Conservation (phyloP, 2,329 filamentous ascomycete genomes). For the Ciborinia camelliae region DNA sequence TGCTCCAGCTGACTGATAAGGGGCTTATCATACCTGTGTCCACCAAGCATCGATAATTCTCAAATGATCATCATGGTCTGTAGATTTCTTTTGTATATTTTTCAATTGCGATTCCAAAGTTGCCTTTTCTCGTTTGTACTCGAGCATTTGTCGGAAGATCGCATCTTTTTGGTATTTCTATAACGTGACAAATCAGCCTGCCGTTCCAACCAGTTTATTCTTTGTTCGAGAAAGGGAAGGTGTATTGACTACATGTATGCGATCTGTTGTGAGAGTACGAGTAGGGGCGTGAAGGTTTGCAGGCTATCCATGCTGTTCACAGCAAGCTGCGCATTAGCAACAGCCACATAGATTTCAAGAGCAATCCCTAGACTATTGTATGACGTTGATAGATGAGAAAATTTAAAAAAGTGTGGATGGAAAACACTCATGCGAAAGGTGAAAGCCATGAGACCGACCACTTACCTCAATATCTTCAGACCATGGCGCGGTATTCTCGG, state of each 20-base stretch:
- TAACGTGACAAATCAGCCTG: conserved; percentile 36
- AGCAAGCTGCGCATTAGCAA: conserved; percentile 47
- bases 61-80: conserved; percentile 88
- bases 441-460: conserved; percentile 32
- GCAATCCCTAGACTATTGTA: conserved; percentile 22
- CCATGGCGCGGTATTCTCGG: conserved; percentile 59
- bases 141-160: conserved; percentile 94
- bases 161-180: conserved; percentile 94
- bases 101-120: conserved; percentile 77
- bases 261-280: conserved; percentile 27
- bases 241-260: conserved; percentile 20
- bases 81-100: conserved; percentile 72
- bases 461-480: conserved; percentile 72
- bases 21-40: conserved; percentile 65
- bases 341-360: conserved; percentile 34
- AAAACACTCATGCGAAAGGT: conserved; percentile 3
- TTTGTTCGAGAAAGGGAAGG: conserved; percentile 25
- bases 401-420: conserved; percentile 21
- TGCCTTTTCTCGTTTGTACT: conserved; percentile 88
- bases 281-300: conserved; percentile 36
- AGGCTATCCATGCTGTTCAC: conserved; percentile 42
- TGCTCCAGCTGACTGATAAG: conserved; percentile 1
- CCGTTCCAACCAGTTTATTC: conserved; percentile 41
- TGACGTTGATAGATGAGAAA: conserved; percentile 26
- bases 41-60: conserved; percentile 92